Base-by-base conservation (phyloP, 2,329 filamentous ascomycete genomes). In the Aspergillus piperis region DNA sequence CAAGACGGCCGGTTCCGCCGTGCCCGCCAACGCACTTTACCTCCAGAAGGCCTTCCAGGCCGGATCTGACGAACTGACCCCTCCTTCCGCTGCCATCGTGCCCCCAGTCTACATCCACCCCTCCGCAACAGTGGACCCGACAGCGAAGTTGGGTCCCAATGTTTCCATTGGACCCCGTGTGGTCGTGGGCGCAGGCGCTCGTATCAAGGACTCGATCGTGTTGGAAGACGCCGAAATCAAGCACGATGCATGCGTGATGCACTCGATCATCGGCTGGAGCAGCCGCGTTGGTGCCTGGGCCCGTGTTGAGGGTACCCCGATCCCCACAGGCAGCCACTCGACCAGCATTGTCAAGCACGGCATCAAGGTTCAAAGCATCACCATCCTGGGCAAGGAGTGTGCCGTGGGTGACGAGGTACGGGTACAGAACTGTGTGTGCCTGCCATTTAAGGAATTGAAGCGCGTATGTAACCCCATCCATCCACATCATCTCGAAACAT, bases 401-500 rank as follows among this genome's bases (percentile, higher is more conserved):
- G 87, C 83, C 58, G 95, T 98, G 30, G 92, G 90, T 3, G 95
- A 99, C 71, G 95, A 98, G 79, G 89, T 98, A 10, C 87, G 92
- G 64, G 92, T 99, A 69, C 94, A 98, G 82, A 98, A 99, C 81
- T 99, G 95, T 76, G 88, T 99, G 62, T 98, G 95, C 81, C 80
- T 99, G 81, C 95, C 95, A 8, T 96, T 93, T 80, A 99, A 99
- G 85, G 95, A 98, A 81, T 80, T 99, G 76, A 98, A 97, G 87
- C 87, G 93, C 81, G 91, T 94, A 81, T 77, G 90, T 85, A 41
- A 39, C 53, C 55, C 25, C 41, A 38, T 39, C 6, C 10, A 42
- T 41, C 39, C 15, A 23, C 8, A 51, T 27, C 44, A 8, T 44
- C 54, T 36, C 21, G 19, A 39, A 27, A 19, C 53, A 41, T 10